phyloP scores from a whole-genome alignment of 1,284 basidiomycete species.

The Apiotrichum montevideense region DNA sequence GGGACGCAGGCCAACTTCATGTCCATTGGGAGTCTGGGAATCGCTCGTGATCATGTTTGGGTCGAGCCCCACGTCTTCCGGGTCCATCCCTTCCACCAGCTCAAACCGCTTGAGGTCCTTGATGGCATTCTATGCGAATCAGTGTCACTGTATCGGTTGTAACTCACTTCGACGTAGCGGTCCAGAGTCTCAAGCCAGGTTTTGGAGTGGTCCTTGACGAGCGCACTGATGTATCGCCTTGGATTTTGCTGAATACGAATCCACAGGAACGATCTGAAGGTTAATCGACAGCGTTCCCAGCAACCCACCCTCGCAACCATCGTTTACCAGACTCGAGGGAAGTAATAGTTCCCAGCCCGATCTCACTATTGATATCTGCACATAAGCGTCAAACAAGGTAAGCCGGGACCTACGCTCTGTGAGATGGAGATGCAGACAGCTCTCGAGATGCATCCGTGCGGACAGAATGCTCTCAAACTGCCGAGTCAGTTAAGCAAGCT shows the following conservation, averaged over 20 bases:
- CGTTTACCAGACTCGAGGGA: conserved; percentile 57
- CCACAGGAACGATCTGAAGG: conserved; percentile 65
- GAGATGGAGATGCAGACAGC: conserved; percentile 72
- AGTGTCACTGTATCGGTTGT: neutral
- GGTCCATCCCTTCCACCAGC: conserved; percentile 51
- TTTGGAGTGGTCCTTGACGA: conserved; percentile 34
- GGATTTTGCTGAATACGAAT: conserved; percentile 79
- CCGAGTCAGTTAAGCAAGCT: conserved; percentile 43
- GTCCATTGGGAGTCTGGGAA: too few relatives aligned
- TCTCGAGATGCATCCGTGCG: conserved; percentile 66
- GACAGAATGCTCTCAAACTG: conserved; percentile 34
- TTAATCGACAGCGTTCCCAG: conserved; percentile 1
- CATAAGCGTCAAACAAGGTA: conserved; percentile 21
- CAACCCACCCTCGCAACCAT: conserved; percentile 60
- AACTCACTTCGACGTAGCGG: conserved; percentile 55
- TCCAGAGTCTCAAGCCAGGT: conserved; percentile 61
- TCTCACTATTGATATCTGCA: conserved; percentile 77
- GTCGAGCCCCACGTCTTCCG: conserved; percentile 22
- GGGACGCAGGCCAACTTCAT: neutral
- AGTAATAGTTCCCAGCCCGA: conserved; percentile 73
- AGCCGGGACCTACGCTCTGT: conserved; percentile 55
- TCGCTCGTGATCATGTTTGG: too few relatives aligned
- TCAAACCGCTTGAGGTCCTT: conserved; percentile 55
- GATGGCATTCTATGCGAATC: conserved; percentile 53
- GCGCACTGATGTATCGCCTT: conserved; percentile 55